Evolutionary conservation across 2,329 filamentous ascomycete species (phyloP).

Genomic region (Cercospora sp.): DNA sequence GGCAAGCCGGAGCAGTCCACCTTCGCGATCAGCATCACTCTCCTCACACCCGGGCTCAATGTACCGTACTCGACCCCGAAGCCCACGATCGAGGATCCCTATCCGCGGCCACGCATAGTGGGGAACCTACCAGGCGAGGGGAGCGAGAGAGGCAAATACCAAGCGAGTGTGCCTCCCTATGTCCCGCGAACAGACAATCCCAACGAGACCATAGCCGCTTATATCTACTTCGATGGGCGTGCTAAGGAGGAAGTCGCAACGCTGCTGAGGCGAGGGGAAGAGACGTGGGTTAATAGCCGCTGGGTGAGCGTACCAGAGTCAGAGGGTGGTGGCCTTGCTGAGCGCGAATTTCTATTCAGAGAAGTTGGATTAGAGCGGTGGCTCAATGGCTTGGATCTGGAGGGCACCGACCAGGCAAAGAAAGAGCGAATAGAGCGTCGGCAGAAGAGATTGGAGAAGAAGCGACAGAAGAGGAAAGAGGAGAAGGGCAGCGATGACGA

Average conservation of each 20-base stretch:
- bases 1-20: slow-evolving; percentile 88
- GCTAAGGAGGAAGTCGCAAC: slow-evolving; percentile 97
- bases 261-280: slow-evolving; percentile 84
- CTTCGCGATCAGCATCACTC: slow-evolving; percentile 96
- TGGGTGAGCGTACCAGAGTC: slow-evolving; percentile 93
- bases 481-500: slow-evolving; percentile 55
- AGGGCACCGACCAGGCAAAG: slow-evolving; percentile 72
- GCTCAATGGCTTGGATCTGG: slow-evolving; percentile 92
- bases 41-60: slow-evolving; percentile 82
- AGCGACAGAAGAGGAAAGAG: slow-evolving; percentile 67
- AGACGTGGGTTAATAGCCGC: slow-evolving; percentile 98
- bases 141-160: slow-evolving; percentile 55
- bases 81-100: slow-evolving; percentile 70
- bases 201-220: slow-evolving; percentile 96
- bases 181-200: slow-evolving; percentile 87
- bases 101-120: slow-evolving; percentile 79
- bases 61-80: slow-evolving; percentile 93
- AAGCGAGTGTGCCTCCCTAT: slow-evolving; percentile 72
- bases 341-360: slow-evolving; percentile 94
- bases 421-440: slow-evolving; percentile 73
- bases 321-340: slow-evolving; percentile 90
- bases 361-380: slow-evolving; percentile 95
- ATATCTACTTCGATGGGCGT: slow-evolving; percentile 97
- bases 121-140: slow-evolving; percentile 64
- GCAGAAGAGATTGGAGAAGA: slow-evolving; percentile 68